Conservation (phyloP, 495 filamentous ascomycete species). For the Penicillium pancosmium region DNA sequence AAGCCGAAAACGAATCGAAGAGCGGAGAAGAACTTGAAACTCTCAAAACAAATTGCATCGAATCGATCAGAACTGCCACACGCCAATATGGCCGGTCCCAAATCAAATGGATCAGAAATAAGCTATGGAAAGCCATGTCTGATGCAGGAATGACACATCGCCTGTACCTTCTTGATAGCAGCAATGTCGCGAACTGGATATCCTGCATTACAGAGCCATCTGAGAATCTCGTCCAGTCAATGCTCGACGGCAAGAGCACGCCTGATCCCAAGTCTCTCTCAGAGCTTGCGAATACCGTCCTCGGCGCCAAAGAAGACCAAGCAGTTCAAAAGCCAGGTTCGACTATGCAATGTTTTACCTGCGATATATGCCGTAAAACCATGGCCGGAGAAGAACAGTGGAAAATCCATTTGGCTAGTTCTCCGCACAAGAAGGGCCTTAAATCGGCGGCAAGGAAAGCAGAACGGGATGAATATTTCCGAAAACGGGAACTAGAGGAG, state of each 20-base stretch:
- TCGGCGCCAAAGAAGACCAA: conserved; percentile 56
- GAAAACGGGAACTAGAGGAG: conserved; percentile 22
- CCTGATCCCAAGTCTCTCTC: conserved; percentile 67
- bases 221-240: conserved; percentile 57
- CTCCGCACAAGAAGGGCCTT: conserved; percentile 56
- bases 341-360: conserved; percentile 48
- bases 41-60: conserved; percentile 49
- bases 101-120: conserved; percentile 81
- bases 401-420: conserved; percentile 71
- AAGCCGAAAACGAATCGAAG: conserved; percentile 17
- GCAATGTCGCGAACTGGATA: conserved; percentile 59
- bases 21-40: conserved; percentile 44
- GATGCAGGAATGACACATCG: conserved; percentile 51
- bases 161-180: conserved; percentile 77
- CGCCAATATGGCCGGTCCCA: conserved; percentile 86
- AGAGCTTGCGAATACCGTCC: conserved; percentile 53
- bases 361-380: conserved; percentile 72
- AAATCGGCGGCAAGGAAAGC: conserved; percentile 36
- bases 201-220: conserved; percentile 65
- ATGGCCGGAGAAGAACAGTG: conserved; percentile 73
- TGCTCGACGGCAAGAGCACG: conserved; percentile 58
- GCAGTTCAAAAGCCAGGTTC: conserved; percentile 45
- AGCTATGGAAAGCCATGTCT: conserved; percentile 67
- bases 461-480: conserved; percentile 37
- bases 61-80: conserved; percentile 73